Evolutionary conservation across 208 protist genomes (phyloP), one percentile per base, ranked within the genome.

Genomic region (Leishmania braziliensis): DNA sequence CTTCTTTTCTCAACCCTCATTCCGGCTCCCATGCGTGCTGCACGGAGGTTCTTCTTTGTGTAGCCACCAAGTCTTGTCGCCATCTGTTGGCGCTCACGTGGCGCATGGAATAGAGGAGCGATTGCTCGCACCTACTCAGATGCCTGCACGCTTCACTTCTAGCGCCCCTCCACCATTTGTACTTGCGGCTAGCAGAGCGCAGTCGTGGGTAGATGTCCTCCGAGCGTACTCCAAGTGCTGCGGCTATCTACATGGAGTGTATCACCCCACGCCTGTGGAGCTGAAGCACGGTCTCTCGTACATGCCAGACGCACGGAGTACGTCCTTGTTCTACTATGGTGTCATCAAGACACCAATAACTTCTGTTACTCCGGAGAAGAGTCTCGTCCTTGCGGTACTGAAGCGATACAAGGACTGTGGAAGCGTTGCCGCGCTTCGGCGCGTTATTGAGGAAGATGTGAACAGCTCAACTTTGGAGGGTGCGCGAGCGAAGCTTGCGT

Each of bases 381-480:
- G 76, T 12, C 72, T 96, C 6, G 92, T 94, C 10, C 60, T 84
- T 5, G 79, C 84, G 5, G 91, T 88, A 39, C 77, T 97, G 68
- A 74, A 84, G 26, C 81, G 87, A 9, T 95, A 89, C 80, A 92
- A 92, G 76, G 66, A 80, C 14, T 81, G 60, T 16, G 82, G 87
- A 26, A 92, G 91, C 86, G 63, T 89, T 16, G 75, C 79, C 16
- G 90, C 81, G 0, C 90, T 97, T 54, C 79, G 82, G 48, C 87
- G 86, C 26, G 78, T 97, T 5, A 90, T 97, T 53, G 85, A 96
- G n/a, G 92, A 96, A 60, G 95, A 97, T 86, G 86, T 97, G 16
- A 87, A 91, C 66, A 75, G 81, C 5, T 66, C 86, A 43, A 93
- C 85, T 16, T 43, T 80, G 63, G 71, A 90, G 3, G 92, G 92